Evolutionary conservation across 495 filamentous ascomycete species (phyloP).

Genomic region (Apodospora peruviana): DNA sequence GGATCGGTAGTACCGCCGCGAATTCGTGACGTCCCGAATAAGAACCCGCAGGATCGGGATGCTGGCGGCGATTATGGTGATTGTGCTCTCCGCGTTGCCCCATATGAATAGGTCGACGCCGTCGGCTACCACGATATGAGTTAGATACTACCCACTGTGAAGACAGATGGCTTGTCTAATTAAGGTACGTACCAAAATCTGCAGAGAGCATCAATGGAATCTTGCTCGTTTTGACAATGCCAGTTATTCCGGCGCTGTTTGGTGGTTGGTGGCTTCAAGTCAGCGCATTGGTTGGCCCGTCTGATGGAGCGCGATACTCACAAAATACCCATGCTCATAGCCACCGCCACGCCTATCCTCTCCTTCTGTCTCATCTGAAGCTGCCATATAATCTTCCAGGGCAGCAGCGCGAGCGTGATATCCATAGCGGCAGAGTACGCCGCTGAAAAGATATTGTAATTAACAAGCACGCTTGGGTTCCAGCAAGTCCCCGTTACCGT

Average conservation of each 20-base stretch:
- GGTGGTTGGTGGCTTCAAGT: neutral
- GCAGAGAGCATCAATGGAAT: constrained; percentile 8
- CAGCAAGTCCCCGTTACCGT: constrained; percentile 27
- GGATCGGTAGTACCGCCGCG: constrained; percentile 9
- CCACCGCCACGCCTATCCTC: constrained; percentile 30
- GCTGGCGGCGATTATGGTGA: constrained; percentile 25
- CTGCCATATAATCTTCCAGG: constrained; percentile 28
- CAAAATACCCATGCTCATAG: constrained; percentile 32
- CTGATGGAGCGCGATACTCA: neutral
- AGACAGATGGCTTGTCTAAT: too few relatives aligned
- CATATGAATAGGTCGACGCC: constrained; percentile 14
- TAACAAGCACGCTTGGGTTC: constrained; percentile 8
- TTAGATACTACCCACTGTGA: neutral
- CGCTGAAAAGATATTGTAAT: constrained; percentile 14
- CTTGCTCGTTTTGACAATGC: constrained; percentile 19
- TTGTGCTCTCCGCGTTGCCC: constrained; percentile 19
- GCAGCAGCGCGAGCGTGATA: constrained; percentile 26
- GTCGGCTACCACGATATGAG: constrained; percentile 2
- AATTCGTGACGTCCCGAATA: neutral
- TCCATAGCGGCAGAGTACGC: constrained; percentile 27
- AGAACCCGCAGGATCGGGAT: constrained; percentile 23
- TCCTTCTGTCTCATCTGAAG: constrained; percentile 31
- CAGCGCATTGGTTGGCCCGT: neutral
- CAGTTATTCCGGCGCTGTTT: constrained; percentile 20
- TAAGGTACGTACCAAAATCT: constrained; percentile 6